Base-by-base conservation (phyloP, 2,329 filamentous ascomycete species). In the Hypoxylon sp. region DNA sequence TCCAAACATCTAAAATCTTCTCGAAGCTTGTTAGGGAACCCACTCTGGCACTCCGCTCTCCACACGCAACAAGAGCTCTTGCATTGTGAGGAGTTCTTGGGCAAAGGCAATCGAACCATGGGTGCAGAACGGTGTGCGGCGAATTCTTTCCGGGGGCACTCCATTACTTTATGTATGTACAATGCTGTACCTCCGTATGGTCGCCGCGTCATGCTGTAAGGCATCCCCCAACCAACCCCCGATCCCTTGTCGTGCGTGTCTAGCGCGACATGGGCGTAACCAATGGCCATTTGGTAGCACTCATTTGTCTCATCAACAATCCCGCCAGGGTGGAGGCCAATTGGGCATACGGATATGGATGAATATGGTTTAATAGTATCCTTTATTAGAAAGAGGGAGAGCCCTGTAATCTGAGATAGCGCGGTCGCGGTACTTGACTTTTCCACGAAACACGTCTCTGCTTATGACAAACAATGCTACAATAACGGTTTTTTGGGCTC, bases 291-390 rank as follows among this genome's bases (percentile, higher is more conserved):
- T 47, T 46, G 39, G 53, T 51, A 39, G 55, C 46, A 65, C 61
- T 68, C 70, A 70, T 57, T 59, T 67, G 65, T 68, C 72, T 74
- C 68, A 70, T 73, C 72, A 71, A 73, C 67, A 72, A 72, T 70
- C 57, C 70, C 72, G 63, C 57, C 60, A 69, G 67, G 65, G 62
- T 71, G 73, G 70, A 72, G 71, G 69, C 61, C 70, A 74, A 72
- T 73, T 72, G n/a, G 68, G 61, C 69, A 67, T 26, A 57, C 52
- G 64, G 46, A 56, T 44, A 63, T 67, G 54, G 57, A 65, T 57
- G 58, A 65, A 72, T 58, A 47, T 11, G 39, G 65, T 54, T 61
- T 70, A 69, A 68, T 24, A 66, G 53, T 26, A 31, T 61, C 58
- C 63, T 42, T 42, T 44, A 44, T 22, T 22, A 44, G 9, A 8